Evolutionary conservation across 768 basidiomycete genomes (phyloP).

Genomic region (Tephrocybe sp.): DNA sequence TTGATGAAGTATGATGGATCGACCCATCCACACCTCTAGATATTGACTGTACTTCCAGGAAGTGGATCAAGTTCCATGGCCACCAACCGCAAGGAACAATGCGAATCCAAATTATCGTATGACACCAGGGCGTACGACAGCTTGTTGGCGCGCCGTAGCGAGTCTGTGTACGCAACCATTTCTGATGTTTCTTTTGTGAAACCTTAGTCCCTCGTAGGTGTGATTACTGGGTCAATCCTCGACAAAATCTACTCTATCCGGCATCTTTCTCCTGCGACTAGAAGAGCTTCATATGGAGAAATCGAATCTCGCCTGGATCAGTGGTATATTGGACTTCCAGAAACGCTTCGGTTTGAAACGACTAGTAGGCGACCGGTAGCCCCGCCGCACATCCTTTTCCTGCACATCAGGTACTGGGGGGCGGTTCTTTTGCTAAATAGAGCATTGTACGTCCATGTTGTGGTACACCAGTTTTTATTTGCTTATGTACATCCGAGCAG

Average conservation of each 20-base stretch:
- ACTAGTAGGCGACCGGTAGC: constrained; percentile 52
- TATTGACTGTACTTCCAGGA: constrained; percentile 36
- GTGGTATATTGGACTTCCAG: constrained; percentile 72
- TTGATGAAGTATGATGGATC: constrained; percentile 44
- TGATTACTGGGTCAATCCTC: constrained; percentile 68
- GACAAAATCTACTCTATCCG: constrained; percentile 72
- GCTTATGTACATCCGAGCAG: constrained; percentile 36
- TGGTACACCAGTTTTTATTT: neutral
- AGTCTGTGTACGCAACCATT: constrained; percentile 50
- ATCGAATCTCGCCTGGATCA: constrained; percentile 71
- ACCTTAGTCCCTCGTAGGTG: constrained; percentile 37
- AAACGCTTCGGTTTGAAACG: constrained; percentile 59
- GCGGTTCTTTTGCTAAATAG: constrained; percentile 73
- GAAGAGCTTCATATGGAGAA: constrained; percentile 48
- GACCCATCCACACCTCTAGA: neutral
- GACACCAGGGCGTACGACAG: constrained; percentile 48
- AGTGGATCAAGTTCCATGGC: constrained; percentile 59
- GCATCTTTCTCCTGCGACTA: constrained; percentile 41
- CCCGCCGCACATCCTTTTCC: constrained; percentile 63
- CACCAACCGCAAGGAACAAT: constrained; percentile 39
- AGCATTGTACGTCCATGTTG: constrained; percentile 62
- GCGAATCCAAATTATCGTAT: constrained; percentile 44
- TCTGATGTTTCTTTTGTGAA: neutral
- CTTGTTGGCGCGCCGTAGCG: constrained; percentile 55
- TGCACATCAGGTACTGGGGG: constrained; percentile 78